Percentiles rank a stretch among this genome's conserved stretches.
phyloP scores from a whole-genome alignment of 2,329 filamentous ascomycete genomes.

The Byssochlamys sp. region DNA sequence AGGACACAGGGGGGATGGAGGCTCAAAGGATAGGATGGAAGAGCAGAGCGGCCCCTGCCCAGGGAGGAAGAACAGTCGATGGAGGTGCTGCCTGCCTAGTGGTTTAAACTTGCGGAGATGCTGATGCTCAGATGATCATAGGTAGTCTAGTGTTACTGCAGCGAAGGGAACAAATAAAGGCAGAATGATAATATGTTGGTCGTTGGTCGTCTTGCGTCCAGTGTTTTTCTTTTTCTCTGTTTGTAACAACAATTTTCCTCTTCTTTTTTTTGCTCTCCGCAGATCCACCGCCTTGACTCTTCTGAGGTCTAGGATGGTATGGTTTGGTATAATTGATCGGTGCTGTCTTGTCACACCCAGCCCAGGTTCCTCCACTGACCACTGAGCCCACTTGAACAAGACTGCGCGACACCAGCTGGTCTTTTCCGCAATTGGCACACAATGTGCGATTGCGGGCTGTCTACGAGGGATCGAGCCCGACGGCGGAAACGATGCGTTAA shows the following conservation, averaged over 20 bases:
- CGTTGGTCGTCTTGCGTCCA: constrained; percentile 5
- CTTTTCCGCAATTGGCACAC: neutral
- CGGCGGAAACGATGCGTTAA: neutral
- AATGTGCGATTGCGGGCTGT: neutral
- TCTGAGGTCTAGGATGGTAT: neutral
- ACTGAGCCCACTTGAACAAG: neutral
- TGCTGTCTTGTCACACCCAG: constrained; percentile 1
- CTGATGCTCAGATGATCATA: neutral
- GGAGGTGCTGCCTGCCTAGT: constrained; percentile 15
- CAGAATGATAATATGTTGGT: neutral
- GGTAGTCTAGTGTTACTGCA: neutral
- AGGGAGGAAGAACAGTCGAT: constrained; percentile 7
- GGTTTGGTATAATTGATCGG: neutral
- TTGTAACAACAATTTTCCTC: constrained; percentile 19
- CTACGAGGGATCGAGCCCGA: neutral
- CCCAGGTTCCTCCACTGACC: neutral
- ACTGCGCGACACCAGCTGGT: neutral
- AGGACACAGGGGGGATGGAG: constrained; percentile 1
- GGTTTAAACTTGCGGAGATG: neutral
- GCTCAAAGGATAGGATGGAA: neutral
- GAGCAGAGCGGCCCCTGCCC: neutral
- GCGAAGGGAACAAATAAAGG: neutral
- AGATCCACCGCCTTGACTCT: constrained; percentile 17
- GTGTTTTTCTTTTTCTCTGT: constrained; percentile 31
- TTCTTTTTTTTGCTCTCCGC: constrained; percentile 14